Percentiles rank a stretch among this genome's conserved stretches.
phyloP scores from a whole-genome alignment of 176 grass and related monocot species.

The Hordeum marinum region DNA sequence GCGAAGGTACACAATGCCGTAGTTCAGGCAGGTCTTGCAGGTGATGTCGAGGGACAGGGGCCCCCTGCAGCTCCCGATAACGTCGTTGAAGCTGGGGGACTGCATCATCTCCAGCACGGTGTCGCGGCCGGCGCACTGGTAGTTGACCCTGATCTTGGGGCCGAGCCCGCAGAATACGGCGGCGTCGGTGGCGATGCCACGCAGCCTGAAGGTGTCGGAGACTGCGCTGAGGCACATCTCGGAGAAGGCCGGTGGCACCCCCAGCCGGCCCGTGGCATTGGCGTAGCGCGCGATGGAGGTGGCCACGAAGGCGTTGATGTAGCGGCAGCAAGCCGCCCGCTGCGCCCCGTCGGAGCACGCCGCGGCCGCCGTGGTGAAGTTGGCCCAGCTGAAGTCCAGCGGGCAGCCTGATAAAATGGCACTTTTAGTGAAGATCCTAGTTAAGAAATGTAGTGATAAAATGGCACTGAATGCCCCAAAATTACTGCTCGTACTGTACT shows the following conservation, averaged over 20 bases:
- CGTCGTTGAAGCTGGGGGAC: constrained; percentile 75
- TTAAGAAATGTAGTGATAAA: neutral
- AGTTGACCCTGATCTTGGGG: constrained; percentile 84
- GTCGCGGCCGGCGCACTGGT: constrained; percentile 71
- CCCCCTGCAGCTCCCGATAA: constrained; percentile 75
- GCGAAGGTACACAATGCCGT: constrained; percentile 79
- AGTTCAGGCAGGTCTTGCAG: constrained; percentile 96
- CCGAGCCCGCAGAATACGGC: constrained; percentile 72
- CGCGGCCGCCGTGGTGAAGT: constrained; percentile 61
- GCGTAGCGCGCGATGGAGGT: constrained; percentile 79
- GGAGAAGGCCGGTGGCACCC: constrained; percentile 74
- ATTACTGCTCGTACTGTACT: neutral
- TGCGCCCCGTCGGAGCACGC: constrained; percentile 64
- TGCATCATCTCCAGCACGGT: constrained; percentile 98
- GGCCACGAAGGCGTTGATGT: constrained; percentile 95
- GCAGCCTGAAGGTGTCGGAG: constrained; percentile 60
- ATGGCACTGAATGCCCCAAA: neutral
- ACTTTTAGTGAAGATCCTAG: neutral
- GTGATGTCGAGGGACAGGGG: constrained; percentile 73
- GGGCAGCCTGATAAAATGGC: constrained; percentile 52
- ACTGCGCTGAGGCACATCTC: constrained; percentile 71
- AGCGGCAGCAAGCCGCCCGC: constrained; percentile 72
- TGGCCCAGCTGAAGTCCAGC: constrained; percentile 87
- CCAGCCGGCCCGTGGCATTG: constrained; percentile 74
- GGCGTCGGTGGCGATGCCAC: constrained; percentile 54